These are phyloP conservation scores for Myriangium duriaei DNA, from an alignment of 2,329 filamentous ascomycete species.

Conservation along the genomic window DNA sequence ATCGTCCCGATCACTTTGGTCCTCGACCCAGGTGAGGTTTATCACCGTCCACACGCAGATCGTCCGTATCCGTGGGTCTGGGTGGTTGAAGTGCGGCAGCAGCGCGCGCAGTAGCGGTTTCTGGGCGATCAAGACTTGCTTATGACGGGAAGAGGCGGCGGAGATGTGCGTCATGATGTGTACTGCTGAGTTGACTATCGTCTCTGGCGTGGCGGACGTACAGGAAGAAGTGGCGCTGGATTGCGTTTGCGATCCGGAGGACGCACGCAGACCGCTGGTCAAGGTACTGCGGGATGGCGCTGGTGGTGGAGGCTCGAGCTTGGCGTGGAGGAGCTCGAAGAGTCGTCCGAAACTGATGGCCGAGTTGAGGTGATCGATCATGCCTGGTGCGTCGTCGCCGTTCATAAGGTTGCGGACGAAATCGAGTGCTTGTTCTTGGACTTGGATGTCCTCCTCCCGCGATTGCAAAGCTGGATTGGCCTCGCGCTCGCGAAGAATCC, in stretches of 20 bases:
- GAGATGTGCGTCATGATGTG: conserved; percentile 82
- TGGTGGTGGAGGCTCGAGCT: conserved; percentile 45
- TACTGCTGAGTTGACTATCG: conserved; percentile 56
- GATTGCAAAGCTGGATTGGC: conserved; percentile 54
- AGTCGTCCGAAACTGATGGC: conserved; percentile 64
- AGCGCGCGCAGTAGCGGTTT: conserved; percentile 62
- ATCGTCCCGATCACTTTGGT: conserved; percentile 51
- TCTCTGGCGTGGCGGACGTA: conserved; percentile 5
- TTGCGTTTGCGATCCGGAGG: conserved; percentile 18
- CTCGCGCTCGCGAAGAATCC: conserved; percentile 33
- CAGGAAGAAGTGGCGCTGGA: background rate
- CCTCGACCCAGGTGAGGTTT: conserved; percentile 76
- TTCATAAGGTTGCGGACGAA: conserved; percentile 84
- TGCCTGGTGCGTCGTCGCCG: conserved; percentile 46
- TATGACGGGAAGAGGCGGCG: conserved; percentile 65
- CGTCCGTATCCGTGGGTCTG: conserved; percentile 59
- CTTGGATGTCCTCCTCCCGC: conserved; percentile 64
- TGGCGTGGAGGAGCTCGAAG: conserved; percentile 68
- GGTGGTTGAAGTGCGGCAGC: conserved; percentile 59
- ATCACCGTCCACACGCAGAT: conserved; percentile 73
- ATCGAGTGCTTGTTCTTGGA: conserved; percentile 84
- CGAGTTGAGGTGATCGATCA: conserved; percentile 75
- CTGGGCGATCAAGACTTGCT: conserved; percentile 65
- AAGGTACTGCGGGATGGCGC: conserved; percentile 39
- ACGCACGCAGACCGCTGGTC: conserved; percentile 32